Evolutionary conservation across 495 filamentous ascomycete species (phyloP).

Genomic region (Tuber aestivum): DNA sequence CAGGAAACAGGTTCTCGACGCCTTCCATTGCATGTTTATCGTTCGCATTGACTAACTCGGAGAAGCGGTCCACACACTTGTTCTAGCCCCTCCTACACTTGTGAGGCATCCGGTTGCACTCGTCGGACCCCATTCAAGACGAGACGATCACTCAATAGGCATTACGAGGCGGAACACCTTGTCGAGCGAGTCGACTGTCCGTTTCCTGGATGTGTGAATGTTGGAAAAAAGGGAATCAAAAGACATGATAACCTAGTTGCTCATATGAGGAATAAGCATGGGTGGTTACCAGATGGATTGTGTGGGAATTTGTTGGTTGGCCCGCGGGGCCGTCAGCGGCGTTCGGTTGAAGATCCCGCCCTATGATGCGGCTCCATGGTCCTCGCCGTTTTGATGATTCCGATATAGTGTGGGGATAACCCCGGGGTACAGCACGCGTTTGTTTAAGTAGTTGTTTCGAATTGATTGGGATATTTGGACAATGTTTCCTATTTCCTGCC

Average conservation of each 20-base stretch:
- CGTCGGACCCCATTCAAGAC: no score
- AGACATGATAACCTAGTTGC: slow-evolving; percentile 7
- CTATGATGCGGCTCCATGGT: no score
- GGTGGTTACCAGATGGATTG: neutral
- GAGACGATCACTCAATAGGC: no score
- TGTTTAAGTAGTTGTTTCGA: no score
- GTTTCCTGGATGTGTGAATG: neutral
- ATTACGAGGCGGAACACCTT: neutral
- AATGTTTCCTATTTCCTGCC: no score
- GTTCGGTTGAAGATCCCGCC: no score
- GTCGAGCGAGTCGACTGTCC: neutral
- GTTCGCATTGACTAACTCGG: neutral
- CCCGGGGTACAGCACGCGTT: no score
- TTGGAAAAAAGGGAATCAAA: neutral
- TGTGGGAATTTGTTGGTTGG: neutral
- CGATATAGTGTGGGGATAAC: no score
- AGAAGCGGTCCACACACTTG: neutral
- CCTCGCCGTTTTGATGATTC: no score
- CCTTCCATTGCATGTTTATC: neutral
- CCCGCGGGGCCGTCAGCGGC: no score
- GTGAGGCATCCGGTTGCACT: neutral
- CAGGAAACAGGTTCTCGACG: neutral
- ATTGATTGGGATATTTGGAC: no score
- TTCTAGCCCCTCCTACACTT: neutral
- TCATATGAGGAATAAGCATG: slow-evolving; percentile 3